phyloP scores from a whole-genome alignment of 331 rosid species.

The Saraca asoca region DNA sequence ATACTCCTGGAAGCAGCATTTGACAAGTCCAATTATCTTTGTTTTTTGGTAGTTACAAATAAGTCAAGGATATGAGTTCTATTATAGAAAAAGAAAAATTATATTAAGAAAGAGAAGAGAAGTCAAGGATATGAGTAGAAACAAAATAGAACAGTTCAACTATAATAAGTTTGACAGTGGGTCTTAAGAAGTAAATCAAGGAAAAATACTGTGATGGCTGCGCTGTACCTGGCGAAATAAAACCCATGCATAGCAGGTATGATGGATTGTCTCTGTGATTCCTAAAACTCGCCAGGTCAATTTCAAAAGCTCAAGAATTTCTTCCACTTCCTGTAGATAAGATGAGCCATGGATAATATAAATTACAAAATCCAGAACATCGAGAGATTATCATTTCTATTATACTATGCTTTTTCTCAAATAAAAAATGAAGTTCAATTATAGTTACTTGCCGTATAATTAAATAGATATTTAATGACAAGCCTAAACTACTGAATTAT shows the following conservation, averaged over 20 bases:
- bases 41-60: slow-evolving; percentile 2
- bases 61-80: not conserved
- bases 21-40: not conserved
- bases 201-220: slow-evolving; percentile 16
- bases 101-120: no score
- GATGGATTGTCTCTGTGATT: slow-evolving; percentile 91
- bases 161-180: slow-evolving; percentile 10
- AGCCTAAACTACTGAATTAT: slow-evolving; percentile 8
- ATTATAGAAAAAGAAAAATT: no score
- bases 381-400: slow-evolving; percentile 12
- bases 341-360: slow-evolving; percentile 29
- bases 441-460: slow-evolving; percentile 22
- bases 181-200: slow-evolving; percentile 11
- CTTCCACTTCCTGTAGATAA: slow-evolving; percentile 86
- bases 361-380: slow-evolving; percentile 21
- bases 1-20: slow-evolving; percentile 5
- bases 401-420: slow-evolving; percentile 13
- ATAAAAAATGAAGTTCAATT: slow-evolving; percentile 7
- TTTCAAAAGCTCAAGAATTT: slow-evolving; percentile 92
- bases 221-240: slow-evolving; percentile 86
- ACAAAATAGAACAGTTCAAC: slow-evolving; percentile 25
- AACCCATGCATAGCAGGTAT: slow-evolving; percentile 95
- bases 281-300: slow-evolving; percentile 99
- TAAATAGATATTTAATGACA: slow-evolving; percentile 18
- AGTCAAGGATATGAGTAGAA: no score